Base-by-base conservation (phyloP, 495 filamentous ascomycete species). In the Xylaria palmicola region DNA sequence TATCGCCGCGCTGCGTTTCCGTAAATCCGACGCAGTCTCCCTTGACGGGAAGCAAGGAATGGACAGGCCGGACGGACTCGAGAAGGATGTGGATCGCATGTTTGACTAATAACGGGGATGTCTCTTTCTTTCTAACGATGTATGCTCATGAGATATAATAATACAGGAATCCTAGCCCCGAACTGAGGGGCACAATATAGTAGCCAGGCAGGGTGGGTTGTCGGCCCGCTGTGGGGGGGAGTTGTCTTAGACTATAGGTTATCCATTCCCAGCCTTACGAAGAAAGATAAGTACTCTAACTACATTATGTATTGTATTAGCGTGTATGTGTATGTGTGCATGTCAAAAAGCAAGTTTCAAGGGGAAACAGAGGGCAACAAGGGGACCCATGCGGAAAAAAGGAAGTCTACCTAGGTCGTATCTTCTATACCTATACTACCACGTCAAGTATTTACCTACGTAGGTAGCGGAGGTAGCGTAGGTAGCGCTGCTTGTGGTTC, bases 151-250 rank as follows among this genome's bases (percentile, higher is more conserved):
- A 56, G 53, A 44, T 44, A 44, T 13, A n/a, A 26, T 41, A 30
- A 29, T 15, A 27, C 36, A 30, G 22, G 50, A 54, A 40, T 54
- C 50, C 17, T 40, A 15, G 32, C 32, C 50, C 37, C 15, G 15
- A 32, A 32, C 15, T 4, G 30, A 20, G n/a, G 20, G 34, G 8
- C 43, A 22, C 32, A 13, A 20, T 29, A 15, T 41, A 26, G 26
- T 32, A 36, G 57, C n/a, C n/a, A n/a, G n/a, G n/a, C n/a, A n/a
- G n/a, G n/a, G n/a, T 56, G 56, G 56, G 57, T 29, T 44, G 47
- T 52, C 57, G 57, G 48, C 57, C 57, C 57, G 57, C 48, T 60
- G 57, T 52, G 57, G 57, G 37, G 57, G 20, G 37, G 13, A 34
- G n/a, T 20, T 22, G 27, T 34, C 2, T n/a, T 47, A 26, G 43